Conservation (phyloP, 148 eudicot genomes). For the Camellia sinensis region DNA sequence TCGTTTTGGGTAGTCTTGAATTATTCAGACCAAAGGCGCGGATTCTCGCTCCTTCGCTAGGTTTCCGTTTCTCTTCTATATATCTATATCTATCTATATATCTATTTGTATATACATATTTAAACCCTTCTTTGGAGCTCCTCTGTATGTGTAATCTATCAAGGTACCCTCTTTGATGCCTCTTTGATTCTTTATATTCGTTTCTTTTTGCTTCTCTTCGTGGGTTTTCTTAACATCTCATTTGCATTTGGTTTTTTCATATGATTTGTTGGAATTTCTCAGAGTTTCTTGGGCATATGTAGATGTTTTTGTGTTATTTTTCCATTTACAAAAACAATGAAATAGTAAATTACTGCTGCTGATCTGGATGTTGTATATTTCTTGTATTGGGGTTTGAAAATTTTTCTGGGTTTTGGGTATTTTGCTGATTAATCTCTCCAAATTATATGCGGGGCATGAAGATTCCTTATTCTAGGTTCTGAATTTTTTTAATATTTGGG, state of each 20-base stretch:
- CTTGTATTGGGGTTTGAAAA: slow-evolving; percentile 8
- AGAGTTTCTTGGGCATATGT: not conserved
- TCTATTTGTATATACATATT: not conserved
- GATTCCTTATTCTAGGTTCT: slow-evolving; percentile 7
- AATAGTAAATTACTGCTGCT: not conserved
- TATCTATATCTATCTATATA: not conserved
- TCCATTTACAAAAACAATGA: not conserved
- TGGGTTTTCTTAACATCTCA: not conserved
- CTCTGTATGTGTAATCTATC: not conserved
- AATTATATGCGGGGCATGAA: not conserved
- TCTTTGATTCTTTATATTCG: not conserved
- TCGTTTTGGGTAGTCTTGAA: not conserved
- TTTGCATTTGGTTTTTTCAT: not conserved
- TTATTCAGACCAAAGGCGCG: slow-evolving; percentile 12
- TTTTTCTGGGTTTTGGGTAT: not conserved
- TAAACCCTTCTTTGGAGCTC: slow-evolving; percentile 3
- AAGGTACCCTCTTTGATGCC: not conserved
- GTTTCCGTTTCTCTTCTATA: slow-evolving; percentile 11
- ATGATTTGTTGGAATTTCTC: slow-evolving; percentile 1
- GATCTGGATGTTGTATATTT: not conserved
- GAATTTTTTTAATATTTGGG: not conserved
- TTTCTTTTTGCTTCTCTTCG: not conserved
- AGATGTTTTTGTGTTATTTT: not conserved
- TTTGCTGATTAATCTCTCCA: not conserved
- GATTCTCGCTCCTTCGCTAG: slow-evolving; percentile 2